Base-by-base conservation (phyloP, 2,329 filamentous ascomycete species). In the Colletotrichum eleusines region DNA sequence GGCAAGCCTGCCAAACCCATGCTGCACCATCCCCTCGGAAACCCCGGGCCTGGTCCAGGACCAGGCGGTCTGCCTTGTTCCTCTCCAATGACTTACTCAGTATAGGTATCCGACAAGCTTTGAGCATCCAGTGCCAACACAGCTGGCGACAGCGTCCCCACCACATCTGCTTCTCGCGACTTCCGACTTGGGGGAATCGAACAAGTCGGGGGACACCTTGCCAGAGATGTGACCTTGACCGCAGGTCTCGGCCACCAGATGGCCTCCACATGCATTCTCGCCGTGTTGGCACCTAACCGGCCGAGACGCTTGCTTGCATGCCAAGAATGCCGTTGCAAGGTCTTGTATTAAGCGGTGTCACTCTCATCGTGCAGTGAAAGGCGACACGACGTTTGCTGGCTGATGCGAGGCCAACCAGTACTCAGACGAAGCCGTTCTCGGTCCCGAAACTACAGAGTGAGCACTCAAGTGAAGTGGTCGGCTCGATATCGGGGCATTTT, bases 1-100 rank as follows among this genome's bases (percentile, higher is more conserved):
- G 58, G 16, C 59, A 61, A 23, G 26, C 46, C 31, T 6, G n/a
- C 12, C 26, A 23, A 26, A 53, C 20, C 63, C 63, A 38, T 54
- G 50, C 63, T 62, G 51, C 63, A 57, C 59, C 53, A 42, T 68
- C 69, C 53, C 51, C 58, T 68, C 69, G 69, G 64, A 28, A 62
- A 59, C 64, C 64, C 64, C 69, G 64, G 64, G 69, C 51, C 58
- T 58, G 26, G 11, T 23, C 64, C 33, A 48, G 20, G 8, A 46
- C 44, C n/a, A 3, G 40, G 42, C 51, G 33, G 33, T 62, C 63
- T 61, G 48, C 35, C 57, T 46, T 18, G 54, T 44, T 58, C 38
- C 48, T 42, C 46, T 42, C 46, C 38, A 63, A 63, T 42, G 16
- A 11, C 35, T 55, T n/a, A n/a, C n/a, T n/a, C n/a, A n/a, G n/a